Conservation (phyloP, 176 grass and related monocot genomes). For the Coix lacrymajobi region DNA sequence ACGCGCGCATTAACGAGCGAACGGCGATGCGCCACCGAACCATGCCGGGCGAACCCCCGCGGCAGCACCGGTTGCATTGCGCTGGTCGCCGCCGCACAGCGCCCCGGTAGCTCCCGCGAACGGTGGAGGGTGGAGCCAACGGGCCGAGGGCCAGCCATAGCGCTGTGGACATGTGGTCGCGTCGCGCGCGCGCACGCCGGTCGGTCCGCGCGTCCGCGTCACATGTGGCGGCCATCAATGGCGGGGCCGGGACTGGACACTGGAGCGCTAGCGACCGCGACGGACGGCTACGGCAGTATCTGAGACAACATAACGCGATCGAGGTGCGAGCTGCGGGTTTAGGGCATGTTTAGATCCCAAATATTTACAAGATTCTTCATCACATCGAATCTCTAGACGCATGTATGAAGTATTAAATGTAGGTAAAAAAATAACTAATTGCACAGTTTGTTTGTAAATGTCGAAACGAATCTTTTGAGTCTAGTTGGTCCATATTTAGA, state of each 20-base stretch:
- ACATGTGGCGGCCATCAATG: neutral
- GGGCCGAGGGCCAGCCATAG: no score
- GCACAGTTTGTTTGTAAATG: no score
- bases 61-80: neutral
- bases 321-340: no score
- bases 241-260: neutral
- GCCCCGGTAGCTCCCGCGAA: neutral
- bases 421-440: no score
- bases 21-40: slow-evolving; percentile 21
- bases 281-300: neutral
- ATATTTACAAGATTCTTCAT: no score
- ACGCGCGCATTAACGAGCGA: neutral
- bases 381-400: no score
- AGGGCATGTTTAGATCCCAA: no score
- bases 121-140: no score
- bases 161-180: neutral
- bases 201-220: neutral
- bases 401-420: no score
- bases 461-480: no score
- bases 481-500: no score
- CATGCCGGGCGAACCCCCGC: neutral
- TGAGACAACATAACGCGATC: neutral
- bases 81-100: neutral
- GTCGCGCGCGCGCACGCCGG: neutral
- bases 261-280: neutral